A percentile compares a stretch with the other conserved stretches of the same genome.
phyloP scores from a whole-genome alignment of 495 filamentous ascomycete species.

The Usnea hakonensis region DNA sequence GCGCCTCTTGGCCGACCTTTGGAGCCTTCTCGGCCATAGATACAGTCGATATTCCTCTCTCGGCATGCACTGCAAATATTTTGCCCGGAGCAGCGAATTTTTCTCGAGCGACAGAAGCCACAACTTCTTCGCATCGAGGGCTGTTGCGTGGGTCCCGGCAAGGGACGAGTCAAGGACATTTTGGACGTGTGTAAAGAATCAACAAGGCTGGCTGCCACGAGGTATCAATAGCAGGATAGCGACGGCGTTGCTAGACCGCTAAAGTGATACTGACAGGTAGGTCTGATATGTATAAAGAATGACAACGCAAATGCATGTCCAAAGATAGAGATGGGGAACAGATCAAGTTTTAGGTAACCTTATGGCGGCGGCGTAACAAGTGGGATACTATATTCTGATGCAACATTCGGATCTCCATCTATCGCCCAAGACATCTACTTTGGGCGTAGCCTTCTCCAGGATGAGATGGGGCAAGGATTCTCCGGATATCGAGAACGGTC shows the following conservation, averaged over 20 bases:
- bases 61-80: conserved; percentile 25
- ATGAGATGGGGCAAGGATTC: not conserved
- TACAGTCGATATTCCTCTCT: conserved; percentile 27
- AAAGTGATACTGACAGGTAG: not conserved
- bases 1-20: conserved; percentile 23
- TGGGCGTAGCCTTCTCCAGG: not conserved
- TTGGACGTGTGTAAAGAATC: not conserved
- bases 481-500: not conserved
- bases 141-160: conserved; percentile 4
- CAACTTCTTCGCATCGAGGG: conserved; percentile 25
- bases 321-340: not conserved
- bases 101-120: conserved; percentile 26
- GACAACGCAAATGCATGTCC: not conserved
- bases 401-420: not conserved
- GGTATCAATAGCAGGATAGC: not conserved
- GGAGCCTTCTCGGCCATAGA: conserved; percentile 22
- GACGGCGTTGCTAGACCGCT: not conserved
- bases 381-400: not conserved
- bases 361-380: not conserved
- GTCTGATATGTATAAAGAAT: not conserved
- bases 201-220: no score
- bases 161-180: conserved; percentile 2
- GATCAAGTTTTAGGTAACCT: not conserved
- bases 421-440: not conserved
- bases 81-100: conserved; percentile 27